Base-by-base conservation (phyloP, 163 green algal species). In the Volvox carteri region DNA sequence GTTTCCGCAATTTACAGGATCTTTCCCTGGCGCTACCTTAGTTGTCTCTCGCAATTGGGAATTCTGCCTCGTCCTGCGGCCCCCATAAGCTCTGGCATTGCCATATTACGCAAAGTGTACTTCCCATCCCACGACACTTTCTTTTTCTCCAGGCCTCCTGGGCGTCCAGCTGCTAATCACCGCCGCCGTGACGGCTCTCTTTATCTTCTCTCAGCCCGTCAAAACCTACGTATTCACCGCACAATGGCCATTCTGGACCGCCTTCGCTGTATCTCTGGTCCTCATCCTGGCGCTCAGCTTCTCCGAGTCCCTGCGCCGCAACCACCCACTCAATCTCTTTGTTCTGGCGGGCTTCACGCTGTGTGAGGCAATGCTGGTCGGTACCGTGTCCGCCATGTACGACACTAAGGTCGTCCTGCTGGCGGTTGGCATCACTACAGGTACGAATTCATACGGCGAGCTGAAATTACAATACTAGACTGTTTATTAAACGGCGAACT, bases 341-440 rank as follows among this genome's bases (percentile, higher is more conserved):
- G 30, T 46, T 25, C 84, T 89, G 52, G 84, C 18, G 12, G 70
- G 44, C 37, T 89, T 89, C 70, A 89, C 84, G 25, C 16, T 83
- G 21, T 81, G 68, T 28, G 84, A 89, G 52, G 50, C 84, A 0
- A 28, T 89, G 30, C 52, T 89, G 84, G 84, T 89, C 8, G 84
- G 35, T 35, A 84, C 68, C n/a, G 52, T 83, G 21, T 48, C 70
- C 0, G 84, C 84, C 11, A 52, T 48, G 30, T 89, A 84, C 70
- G 48, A 80, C 67, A 44, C 48, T 4, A 54, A 85, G 28, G 54
- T 89, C 7, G 90, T 96, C 28, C 35, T 93, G n/a, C 83, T 96
- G 14, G 92, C 94, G 12, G 68, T 91, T 1, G 81, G 48, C 33
- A 79, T 93, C 18, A 95, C 94, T 1, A 78, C 86, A 9, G 90